Evolutionary conservation across 202 grass and related monocot species (phyloP).

Genomic region (Hordeum pubiflorum): DNA sequence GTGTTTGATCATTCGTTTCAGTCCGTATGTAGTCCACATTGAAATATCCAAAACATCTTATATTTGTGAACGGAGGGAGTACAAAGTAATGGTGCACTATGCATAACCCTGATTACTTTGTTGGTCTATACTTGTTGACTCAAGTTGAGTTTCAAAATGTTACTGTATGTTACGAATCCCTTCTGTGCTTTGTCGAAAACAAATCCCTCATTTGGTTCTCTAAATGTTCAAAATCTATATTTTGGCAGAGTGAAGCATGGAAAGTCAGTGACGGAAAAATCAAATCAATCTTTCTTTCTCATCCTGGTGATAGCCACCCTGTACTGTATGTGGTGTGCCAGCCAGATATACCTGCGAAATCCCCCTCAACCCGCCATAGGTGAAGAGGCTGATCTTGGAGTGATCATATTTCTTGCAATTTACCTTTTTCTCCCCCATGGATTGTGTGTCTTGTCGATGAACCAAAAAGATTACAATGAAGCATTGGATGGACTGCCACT

Average conservation of each 20-base stretch:
- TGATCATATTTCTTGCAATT: conserved; percentile 65
- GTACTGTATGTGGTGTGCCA: conserved; percentile 76
- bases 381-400: conserved; percentile 97
- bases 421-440: conserved; percentile 83
- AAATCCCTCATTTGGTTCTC: background rate
- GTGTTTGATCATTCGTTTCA: too few relatives aligned
- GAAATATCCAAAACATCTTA: too few relatives aligned
- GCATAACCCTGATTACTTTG: background rate
- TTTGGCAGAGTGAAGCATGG: conserved; percentile 52
- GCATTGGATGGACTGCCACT: conserved; percentile 41
- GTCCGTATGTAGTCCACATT: too few relatives aligned
- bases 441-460: conserved; percentile 63
- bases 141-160: conserved; percentile 9
- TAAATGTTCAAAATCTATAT: conserved; percentile 15
- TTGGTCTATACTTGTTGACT: background rate
- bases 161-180: background rate
- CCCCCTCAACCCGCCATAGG: conserved; percentile 68
- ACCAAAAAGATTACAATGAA: conserved; percentile 51
- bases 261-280: conserved; percentile 48
- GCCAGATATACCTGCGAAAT: conserved; percentile 75
- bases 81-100: background rate
- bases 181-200: background rate
- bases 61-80: too few relatives aligned
- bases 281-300: conserved; percentile 63
- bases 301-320: conserved; percentile 51